These are phyloP conservation scores for Fusarium nematophilum DNA, from an alignment of 2,329 filamentous ascomycete species.

Conservation along the genomic window DNA sequence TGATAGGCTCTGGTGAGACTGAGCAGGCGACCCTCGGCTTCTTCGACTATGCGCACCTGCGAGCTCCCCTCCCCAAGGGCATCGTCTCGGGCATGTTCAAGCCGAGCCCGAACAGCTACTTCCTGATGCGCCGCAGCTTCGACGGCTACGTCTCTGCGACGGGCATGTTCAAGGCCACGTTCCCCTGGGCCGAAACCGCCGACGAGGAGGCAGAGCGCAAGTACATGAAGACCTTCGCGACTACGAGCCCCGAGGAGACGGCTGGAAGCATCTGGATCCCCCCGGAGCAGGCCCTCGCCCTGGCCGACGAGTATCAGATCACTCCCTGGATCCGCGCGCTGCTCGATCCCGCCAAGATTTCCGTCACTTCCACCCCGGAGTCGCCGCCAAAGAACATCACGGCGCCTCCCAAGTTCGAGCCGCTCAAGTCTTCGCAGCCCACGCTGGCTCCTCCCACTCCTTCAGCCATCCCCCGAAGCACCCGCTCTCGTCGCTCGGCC, in stretches of 20 bases:
- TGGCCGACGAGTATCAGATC: constrained; percentile 90
- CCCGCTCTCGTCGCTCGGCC: constrained; percentile 66
- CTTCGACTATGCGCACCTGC: constrained; percentile 96
- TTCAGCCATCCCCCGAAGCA: constrained; percentile 56
- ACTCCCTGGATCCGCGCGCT: constrained; percentile 90
- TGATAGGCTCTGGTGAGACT: constrained; percentile 78
- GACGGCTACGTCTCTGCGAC: constrained; percentile 88
- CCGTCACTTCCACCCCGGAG: constrained; percentile 66
- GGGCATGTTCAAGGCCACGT: constrained; percentile 93
- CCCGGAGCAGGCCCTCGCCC: constrained; percentile 79
- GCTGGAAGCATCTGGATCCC: constrained; percentile 98
- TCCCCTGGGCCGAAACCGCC: constrained; percentile 77
- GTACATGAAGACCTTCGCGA: constrained; percentile 84
- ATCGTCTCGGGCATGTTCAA: constrained; percentile 94
- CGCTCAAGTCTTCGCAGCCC: constrained; percentile 56
- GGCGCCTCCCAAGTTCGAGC: constrained; percentile 83
- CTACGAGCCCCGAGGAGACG: constrained; percentile 89
- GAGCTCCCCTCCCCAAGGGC: constrained; percentile 91
- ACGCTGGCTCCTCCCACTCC: constrained; percentile 63
- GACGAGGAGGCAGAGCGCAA: constrained; percentile 83
- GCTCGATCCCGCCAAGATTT: constrained; percentile 86
- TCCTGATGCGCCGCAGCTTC: constrained; percentile 90
- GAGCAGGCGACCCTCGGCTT: constrained; percentile 80
- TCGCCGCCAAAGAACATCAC: constrained; percentile 81
- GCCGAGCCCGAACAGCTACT: constrained; percentile 90